phyloP scores from a whole-genome alignment of 768 basidiomycete genomes.

The Tulasnella sp. region DNA sequence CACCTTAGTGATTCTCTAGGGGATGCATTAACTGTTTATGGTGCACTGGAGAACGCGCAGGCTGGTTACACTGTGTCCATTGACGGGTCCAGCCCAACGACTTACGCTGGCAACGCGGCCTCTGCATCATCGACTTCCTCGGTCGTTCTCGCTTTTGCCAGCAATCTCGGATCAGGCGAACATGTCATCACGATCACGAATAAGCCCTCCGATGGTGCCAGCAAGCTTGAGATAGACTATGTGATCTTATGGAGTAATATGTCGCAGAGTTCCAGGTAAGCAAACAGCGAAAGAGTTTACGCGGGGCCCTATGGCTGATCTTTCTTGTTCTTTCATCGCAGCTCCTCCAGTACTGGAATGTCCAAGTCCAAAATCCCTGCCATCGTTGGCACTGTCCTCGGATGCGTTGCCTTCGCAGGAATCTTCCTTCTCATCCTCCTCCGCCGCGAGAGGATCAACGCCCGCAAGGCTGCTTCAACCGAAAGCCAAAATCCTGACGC shows the following conservation, averaged over 20 bases:
- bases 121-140: background rate
- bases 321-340: too few relatives aligned
- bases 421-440: background rate
- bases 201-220: background rate
- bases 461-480: background rate
- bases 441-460: background rate
- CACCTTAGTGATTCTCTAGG: background rate
- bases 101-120: background rate
- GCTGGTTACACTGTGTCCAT: background rate
- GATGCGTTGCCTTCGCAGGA: background rate
- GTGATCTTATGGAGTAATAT: background rate
- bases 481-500: background rate
- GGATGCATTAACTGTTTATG: constrained; percentile 3
- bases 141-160: constrained; percentile 2
- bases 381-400: constrained; percentile 4
- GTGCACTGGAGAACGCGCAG: background rate
- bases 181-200: constrained; percentile 1
- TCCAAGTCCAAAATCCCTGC: background rate
- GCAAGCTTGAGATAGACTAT: constrained; percentile 4
- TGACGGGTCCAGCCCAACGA: background rate
- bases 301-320: background rate
- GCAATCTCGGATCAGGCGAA: constrained; percentile 1
- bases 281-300: background rate
- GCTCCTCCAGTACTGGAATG: background rate
- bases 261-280: background rate